Percentiles rank a stretch among this genome's conserved stretches.
These are phyloP conservation scores for Kodamaea hsintzibuensis DNA, from an alignment of 805 yeast species.

Conservation along the genomic window DNA sequence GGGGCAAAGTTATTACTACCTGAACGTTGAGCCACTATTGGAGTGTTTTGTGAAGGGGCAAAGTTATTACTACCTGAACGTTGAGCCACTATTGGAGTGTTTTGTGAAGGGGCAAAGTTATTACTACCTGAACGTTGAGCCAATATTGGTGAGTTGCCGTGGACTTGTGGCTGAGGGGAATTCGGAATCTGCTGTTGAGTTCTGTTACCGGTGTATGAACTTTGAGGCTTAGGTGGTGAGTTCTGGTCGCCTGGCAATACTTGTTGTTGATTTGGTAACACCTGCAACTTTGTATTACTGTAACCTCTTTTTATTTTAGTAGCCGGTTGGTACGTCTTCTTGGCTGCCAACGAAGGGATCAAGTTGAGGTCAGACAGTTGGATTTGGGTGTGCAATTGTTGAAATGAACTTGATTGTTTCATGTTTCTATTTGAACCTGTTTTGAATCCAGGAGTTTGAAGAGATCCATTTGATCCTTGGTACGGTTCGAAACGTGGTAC, in stretches of 20 bases:
- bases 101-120: neutral
- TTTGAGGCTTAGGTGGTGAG: slow-evolving; percentile 3
- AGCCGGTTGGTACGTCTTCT: slow-evolving; percentile 27
- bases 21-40: neutral
- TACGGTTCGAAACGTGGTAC: slow-evolving; percentile 31
- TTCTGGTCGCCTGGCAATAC: neutral
- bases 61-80: neutral
- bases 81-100: neutral
- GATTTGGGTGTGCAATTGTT: slow-evolving; percentile 41
- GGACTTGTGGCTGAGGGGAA: slow-evolving; percentile 12
- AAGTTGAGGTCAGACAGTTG: slow-evolving; percentile 34
- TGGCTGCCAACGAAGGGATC: slow-evolving; percentile 32
- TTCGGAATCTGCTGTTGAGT: slow-evolving; percentile 3
- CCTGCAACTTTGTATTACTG: slow-evolving; percentile 4
- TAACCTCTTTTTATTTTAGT: slow-evolving; percentile 11
- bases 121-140: neutral
- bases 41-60: neutral
- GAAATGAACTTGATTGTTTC: slow-evolving; percentile 39
- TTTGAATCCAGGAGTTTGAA: slow-evolving; percentile 19
- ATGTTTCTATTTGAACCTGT: slow-evolving; percentile 38
- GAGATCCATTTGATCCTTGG: neutral
- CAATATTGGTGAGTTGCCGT: neutral
- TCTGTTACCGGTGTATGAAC: neutral
- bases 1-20: neutral
- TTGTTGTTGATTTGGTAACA: neutral